Conservation (phyloP, 805 yeast species). For the Blastobotrys attinorum region DNA sequence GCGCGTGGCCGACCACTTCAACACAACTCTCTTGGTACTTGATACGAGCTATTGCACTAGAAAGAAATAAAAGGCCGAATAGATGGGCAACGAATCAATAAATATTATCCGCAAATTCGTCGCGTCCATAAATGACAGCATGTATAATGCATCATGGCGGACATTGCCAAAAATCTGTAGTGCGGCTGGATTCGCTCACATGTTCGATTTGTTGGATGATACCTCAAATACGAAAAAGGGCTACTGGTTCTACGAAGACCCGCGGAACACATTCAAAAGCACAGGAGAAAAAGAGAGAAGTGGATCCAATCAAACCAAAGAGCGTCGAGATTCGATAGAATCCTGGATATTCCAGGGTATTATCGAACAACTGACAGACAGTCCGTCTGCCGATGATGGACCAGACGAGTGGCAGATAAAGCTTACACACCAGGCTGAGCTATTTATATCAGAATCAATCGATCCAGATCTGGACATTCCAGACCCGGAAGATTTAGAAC, state of each 20-base stretch:
- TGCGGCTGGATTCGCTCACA: background rate
- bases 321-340: background rate
- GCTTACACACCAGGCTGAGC: background rate
- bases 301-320: background rate
- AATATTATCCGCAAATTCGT: background rate
- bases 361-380: background rate
- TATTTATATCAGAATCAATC: background rate
- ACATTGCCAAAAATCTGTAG: background rate
- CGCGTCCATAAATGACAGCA: background rate
- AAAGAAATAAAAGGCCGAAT: no score
- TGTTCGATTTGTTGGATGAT: background rate
- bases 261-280: background rate
- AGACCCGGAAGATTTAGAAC: no score
- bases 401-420: background rate
- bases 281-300: background rate
- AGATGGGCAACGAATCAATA: no score
- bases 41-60: no score
- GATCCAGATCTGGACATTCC: background rate
- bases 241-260: background rate
- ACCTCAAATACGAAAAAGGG: background rate
- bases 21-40: no score
- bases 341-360: background rate
- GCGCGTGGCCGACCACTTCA: no score
- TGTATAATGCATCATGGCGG: background rate
- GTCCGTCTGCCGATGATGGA: background rate